Evolutionary conservation across 331 rosid species (phyloP).

Genomic region (Acacia concinna): DNA sequence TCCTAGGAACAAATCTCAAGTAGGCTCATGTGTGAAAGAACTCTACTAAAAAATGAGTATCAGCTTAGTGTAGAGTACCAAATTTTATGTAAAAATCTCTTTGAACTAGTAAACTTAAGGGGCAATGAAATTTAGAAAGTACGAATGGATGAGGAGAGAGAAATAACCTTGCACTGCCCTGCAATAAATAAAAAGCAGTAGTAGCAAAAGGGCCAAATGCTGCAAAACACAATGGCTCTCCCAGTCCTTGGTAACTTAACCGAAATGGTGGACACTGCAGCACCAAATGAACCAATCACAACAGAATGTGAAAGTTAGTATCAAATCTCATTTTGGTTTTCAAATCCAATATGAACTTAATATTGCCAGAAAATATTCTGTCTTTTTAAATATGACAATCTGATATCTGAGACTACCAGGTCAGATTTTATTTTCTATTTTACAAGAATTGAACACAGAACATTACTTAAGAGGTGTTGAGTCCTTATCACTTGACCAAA

Average conservation of each 20-base stretch:
- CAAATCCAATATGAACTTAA: conserved; percentile 18
- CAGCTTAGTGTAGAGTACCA: not conserved
- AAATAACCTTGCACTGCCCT: conserved; percentile 66
- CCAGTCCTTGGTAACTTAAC: conserved; percentile 80
- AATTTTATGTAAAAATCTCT: not conserved
- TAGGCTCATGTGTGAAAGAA: not conserved
- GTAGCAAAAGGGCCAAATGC: conserved; percentile 93
- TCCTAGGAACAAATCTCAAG: not conserved
- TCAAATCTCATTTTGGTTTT: not conserved
- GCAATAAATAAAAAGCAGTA: conserved; percentile 80
- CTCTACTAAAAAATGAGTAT: not conserved
- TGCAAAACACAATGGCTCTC: conserved; percentile 92
- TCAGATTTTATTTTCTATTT: not conserved
- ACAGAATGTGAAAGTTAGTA: conserved; percentile 27
- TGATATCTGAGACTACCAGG: not conserved
- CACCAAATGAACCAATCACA: not conserved
- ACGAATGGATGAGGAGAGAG: conserved; percentile 14
- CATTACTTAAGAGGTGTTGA: not conserved
- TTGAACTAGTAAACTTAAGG: not conserved
- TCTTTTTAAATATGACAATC: not conserved
- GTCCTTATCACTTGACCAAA: not conserved
- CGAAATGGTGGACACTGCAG: conserved; percentile 91
- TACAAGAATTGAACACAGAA: not conserved
- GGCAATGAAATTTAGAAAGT: not conserved
- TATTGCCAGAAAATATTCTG: not conserved